Evolutionary conservation across 176 grass and related monocot species (phyloP).

Genomic region (Ensete glaucum): DNA sequence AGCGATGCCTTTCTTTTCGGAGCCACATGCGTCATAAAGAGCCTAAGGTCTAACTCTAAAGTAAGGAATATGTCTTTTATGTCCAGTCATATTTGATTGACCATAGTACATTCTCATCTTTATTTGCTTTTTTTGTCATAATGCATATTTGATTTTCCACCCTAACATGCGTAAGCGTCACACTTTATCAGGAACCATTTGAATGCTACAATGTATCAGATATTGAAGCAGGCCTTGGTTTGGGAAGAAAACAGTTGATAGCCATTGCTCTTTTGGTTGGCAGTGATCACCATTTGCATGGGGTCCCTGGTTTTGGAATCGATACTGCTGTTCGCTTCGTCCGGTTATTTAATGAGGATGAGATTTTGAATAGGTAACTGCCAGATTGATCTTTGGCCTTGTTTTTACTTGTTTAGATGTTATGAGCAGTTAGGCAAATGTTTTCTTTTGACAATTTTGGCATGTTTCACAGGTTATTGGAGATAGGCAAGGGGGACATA

Average conservation of each 20-base stretch:
- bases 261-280: slow-evolving; percentile 83
- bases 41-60: slow-evolving; percentile 69
- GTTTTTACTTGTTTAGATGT: slow-evolving; percentile 2
- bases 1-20: slow-evolving; percentile 93
- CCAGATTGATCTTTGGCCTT: slow-evolving; percentile 1
- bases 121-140: background rate
- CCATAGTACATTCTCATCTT: background rate
- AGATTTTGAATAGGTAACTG: slow-evolving; percentile 63
- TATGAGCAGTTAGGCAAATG: slow-evolving; percentile 8
- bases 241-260: slow-evolving; percentile 95
- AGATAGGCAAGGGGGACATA: slow-evolving; percentile 55
- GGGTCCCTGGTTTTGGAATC: slow-evolving; percentile 68
- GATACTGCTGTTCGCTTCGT: slow-evolving; percentile 77
- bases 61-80: slow-evolving; percentile 29
- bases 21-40: slow-evolving; percentile 76
- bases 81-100: background rate
- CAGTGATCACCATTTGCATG: slow-evolving; percentile 70
- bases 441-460: slow-evolving; percentile 17
- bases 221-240: slow-evolving; percentile 66
- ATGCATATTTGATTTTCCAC: no score
- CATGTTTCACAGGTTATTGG: slow-evolving; percentile 42
- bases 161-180: background rate
- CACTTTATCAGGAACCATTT: slow-evolving; percentile 75
- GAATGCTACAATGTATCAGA: slow-evolving; percentile 90
- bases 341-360: slow-evolving; percentile 52